phyloP scores from a whole-genome alignment of 805 yeast species.

The Spathaspora arborariae region DNA sequence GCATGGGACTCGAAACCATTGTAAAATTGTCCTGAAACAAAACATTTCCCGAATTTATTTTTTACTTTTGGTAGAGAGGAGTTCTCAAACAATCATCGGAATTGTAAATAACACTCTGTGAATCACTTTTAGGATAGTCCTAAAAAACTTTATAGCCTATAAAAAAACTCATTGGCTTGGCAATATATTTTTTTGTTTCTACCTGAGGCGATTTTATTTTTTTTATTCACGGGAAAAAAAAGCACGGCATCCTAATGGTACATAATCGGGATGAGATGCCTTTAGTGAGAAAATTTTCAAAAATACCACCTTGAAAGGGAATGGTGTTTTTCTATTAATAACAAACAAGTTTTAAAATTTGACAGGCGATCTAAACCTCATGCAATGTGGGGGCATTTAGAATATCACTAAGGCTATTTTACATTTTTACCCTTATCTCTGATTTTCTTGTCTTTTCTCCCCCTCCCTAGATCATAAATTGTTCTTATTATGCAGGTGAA shows the following conservation, averaged over 20 bases:
- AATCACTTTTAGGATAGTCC: too few species aligned
- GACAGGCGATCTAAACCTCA: background rate
- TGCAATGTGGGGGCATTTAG: background rate
- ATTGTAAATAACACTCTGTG: too few species aligned
- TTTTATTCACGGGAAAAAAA: background rate
- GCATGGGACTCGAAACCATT: too few species aligned
- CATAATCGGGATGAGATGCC: constrained; percentile 10
- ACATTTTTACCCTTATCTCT: background rate
- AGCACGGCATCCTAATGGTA: background rate
- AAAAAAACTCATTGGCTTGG: background rate
- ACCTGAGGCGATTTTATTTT: background rate
- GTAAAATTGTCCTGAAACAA: too few species aligned
- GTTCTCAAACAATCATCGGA: background rate
- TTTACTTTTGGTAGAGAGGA: background rate
- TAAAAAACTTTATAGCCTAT: too few species aligned
- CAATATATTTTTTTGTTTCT: background rate
- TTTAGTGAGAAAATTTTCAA: background rate
- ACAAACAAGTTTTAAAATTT: background rate
- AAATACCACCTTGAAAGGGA: too few species aligned
- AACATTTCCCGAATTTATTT: too few species aligned
- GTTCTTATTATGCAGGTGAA: background rate
- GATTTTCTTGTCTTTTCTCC: background rate
- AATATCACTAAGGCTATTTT: background rate
- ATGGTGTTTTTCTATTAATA: background rate
- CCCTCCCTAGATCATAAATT: background rate